Evolutionary conservation across 1,284 basidiomycete genomes (phyloP), one percentile per base, ranked within the genome.

Genomic region (Boletus semigastroideus): DNA sequence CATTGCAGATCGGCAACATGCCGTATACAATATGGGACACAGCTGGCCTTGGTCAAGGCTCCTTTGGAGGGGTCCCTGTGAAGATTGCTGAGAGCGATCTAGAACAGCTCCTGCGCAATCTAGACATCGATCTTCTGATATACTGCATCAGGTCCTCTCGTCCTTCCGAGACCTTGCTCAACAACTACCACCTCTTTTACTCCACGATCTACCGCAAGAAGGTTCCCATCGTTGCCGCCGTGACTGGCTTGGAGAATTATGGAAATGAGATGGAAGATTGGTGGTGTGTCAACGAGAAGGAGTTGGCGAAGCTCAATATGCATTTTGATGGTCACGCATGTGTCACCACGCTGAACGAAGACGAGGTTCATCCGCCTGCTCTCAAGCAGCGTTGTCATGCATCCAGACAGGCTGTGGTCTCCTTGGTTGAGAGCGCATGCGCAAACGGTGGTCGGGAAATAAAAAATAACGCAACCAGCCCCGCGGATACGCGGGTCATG

Each of bases 161-260:
- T 40, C 55, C 70, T 46, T 61, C 56, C 43, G 53, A 57, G 34
- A 50, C 55, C 0, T 31, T 61, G 16, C 49, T 64, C 30, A 37
- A 37, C 46, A 69, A 71, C 53, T 72, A 70, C 48, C 59, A 65
- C 47, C 50, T 70, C 49, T 70, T 70, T 58, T 68, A 70, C 49
- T 68, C 67, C 16, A 59, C 58, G 17, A 54, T 68, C 46, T 72
- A 63, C 56, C 56, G 66, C 37, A 66, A 60, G 42, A 64, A 61
- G 56, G 55, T 69, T 13, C 66, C 68, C 36, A 67, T 66, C 48
- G 68, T 67, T 42, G 48, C 41, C 19, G 51, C 70, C 30, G 63
- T 66, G 51, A 66, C 66, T 0, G 66, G 68, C 8, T 38, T 66
- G 46, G 65, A 66, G 54, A 66, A 60, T 38, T 45, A 64, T n/a